phyloP scores from a whole-genome alignment of 441 rosid species.

The Geranium incanum region DNA sequence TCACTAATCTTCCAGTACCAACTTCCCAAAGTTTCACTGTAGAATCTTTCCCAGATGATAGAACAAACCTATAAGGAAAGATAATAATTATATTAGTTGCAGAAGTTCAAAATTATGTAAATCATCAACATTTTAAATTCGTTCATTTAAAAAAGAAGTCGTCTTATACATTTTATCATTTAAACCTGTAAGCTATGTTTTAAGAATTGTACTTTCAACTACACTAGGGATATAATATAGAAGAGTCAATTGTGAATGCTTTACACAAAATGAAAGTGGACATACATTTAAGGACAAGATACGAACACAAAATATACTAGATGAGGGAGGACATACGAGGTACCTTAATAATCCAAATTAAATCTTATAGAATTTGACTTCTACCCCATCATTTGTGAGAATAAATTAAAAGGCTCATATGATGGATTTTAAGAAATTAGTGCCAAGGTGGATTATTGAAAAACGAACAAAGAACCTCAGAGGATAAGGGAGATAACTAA shows the following conservation, averaged over 20 bases:
- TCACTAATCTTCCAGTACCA: slow-evolving; percentile 66
- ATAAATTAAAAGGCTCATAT: neutral
- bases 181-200: neutral
- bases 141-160: neutral
- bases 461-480: neutral
- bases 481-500: neutral
- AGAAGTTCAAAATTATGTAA: neutral
- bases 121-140: neutral
- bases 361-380: neutral
- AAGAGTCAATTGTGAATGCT: neutral
- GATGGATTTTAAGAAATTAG: neutral
- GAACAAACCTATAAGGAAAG: slow-evolving; percentile 47
- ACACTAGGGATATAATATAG: neutral
- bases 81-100: neutral
- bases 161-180: neutral
- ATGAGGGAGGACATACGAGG: neutral
- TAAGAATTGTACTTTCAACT: neutral
- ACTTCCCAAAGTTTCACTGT: slow-evolving; percentile 76
- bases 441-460: neutral
- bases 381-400: neutral
- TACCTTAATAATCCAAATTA: neutral
- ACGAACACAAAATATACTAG: neutral
- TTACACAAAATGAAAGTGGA: neutral
- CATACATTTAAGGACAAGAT: neutral
- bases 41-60: slow-evolving; percentile 79